Conservation (phyloP, 139 green algal species). For the Volvox africanus region DNA sequence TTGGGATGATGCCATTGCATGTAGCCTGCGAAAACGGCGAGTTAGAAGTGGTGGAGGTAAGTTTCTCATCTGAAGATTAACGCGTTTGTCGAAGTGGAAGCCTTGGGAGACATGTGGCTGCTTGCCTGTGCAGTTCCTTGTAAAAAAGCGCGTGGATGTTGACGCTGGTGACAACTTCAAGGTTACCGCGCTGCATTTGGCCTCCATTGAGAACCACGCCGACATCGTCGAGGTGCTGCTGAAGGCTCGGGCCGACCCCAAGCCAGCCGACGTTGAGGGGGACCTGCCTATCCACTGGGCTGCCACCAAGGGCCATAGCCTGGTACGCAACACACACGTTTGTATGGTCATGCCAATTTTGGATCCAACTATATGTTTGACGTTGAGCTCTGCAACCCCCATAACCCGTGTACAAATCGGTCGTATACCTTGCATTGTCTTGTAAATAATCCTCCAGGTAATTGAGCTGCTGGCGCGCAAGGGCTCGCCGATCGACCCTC, state of each 20-base stretch:
- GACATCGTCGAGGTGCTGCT: conserved; percentile 55
- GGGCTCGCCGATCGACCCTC: conserved; percentile 41
- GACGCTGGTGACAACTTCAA: conserved; percentile 63
- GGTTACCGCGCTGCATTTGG: conserved; percentile 65
- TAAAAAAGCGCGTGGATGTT: conserved; percentile 64
- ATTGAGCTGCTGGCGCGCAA: conserved; percentile 56
- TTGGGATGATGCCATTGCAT: conserved; percentile 62
- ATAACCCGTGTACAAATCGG: no score
- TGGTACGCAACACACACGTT: neutral
- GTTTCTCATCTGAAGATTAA: neutral
- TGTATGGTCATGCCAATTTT: no score
- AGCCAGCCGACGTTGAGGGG: conserved; percentile 51
- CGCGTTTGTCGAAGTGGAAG: neutral
- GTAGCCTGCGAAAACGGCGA: conserved; percentile 57
- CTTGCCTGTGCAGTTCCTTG: conserved; percentile 51
- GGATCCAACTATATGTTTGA: no score
- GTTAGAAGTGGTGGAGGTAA: conserved; percentile 49
- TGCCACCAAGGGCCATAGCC: conserved; percentile 60
- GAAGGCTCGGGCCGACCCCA: conserved; percentile 15
- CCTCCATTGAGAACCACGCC: conserved; percentile 55
- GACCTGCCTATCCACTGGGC: conserved; percentile 68
- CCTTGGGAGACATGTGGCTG: neutral
- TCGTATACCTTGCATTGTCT: neutral
- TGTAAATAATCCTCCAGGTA: conserved; percentile 27
- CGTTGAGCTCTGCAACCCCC: no score